A percentile compares a stretch with the other conserved stretches of the same genome.
These are phyloP conservation scores for Leccinum subgranulosum DNA, from an alignment of 768 basidiomycete genomes.

Conservation along the genomic window DNA sequence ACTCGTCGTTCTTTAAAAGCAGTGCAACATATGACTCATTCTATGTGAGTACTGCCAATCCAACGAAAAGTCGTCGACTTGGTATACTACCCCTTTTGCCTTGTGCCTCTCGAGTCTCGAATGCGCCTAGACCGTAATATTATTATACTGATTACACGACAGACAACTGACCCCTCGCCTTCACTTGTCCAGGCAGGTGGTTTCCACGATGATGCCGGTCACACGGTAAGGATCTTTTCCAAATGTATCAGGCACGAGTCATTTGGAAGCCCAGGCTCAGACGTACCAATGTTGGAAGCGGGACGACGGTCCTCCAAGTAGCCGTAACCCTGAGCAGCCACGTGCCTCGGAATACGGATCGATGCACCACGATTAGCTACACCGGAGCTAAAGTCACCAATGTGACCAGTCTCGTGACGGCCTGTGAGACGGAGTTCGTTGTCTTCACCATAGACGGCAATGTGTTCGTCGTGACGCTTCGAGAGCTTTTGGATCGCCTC, in stretches of 20 bases:
- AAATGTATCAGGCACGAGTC: slow-evolving; percentile 2
- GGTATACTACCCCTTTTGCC: slow-evolving; percentile 22
- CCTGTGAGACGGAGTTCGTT: slow-evolving; percentile 96
- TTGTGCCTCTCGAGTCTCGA: slow-evolving; percentile 5
- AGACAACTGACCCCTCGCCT: neutral
- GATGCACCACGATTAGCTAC: slow-evolving; percentile 98
- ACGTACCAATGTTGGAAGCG: slow-evolving; percentile 93
- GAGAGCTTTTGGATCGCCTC: slow-evolving; percentile 91
- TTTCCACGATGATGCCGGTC: slow-evolving; percentile 85
- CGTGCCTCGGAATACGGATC: slow-evolving; percentile 93
- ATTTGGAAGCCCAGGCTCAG: slow-evolving; percentile 1
- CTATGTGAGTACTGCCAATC: neutral
- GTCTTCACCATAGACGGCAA: slow-evolving; percentile 96
- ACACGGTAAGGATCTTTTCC: slow-evolving; percentile 89
- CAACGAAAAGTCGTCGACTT: slow-evolving; percentile 8
- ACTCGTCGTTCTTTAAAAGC: neutral
- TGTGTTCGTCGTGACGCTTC: slow-evolving; percentile 91
- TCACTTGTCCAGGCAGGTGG: slow-evolving; percentile 69
- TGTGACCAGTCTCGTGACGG: slow-evolving; percentile 96
- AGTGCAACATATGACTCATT: neutral
- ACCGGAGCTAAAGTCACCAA: slow-evolving; percentile 86
- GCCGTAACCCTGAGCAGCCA: slow-evolving; percentile 88
- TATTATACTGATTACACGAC: slow-evolving; percentile 10
- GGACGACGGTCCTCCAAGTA: slow-evolving; percentile 97
- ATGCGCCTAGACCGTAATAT: neutral